phyloP scores from a whole-genome alignment of 78 protist species.

The Chrysochromulina parva region DNA sequence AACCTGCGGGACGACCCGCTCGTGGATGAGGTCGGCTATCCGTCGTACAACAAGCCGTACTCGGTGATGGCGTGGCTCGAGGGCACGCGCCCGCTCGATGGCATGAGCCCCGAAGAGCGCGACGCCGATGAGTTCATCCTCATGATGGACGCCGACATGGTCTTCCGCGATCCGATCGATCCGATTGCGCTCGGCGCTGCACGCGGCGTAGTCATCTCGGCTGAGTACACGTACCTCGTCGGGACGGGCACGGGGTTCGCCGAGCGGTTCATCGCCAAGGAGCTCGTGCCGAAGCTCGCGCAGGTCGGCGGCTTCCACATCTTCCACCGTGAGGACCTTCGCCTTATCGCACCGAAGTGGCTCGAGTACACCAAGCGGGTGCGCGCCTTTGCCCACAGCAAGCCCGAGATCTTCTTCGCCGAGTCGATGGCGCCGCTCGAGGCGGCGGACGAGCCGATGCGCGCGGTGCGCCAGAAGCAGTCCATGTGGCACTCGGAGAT shows the following conservation, averaged over 20 bases:
- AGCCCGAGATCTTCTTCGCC: neutral
- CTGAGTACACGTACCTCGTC: constrained; percentile 25
- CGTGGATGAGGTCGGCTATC: constrained; percentile 18
- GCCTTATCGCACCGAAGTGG: neutral
- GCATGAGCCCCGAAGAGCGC: too few relatives aligned
- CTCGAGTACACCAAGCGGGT: constrained; percentile 4
- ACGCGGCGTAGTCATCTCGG: neutral
- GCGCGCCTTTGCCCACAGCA: neutral
- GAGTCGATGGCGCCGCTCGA: neutral
- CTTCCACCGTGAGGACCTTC: constrained; percentile 7
- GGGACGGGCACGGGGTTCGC: neutral
- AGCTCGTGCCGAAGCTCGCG: neutral
- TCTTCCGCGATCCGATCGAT: neutral
- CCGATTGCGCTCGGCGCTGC: neutral
- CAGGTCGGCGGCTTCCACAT: constrained; percentile 26
- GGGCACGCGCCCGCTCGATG: too few relatives aligned
- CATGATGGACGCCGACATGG: constrained; percentile 13
- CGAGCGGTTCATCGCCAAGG: neutral
- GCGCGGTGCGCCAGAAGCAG: neutral
- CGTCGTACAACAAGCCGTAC: constrained; percentile 19
- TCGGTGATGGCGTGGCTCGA: neutral
- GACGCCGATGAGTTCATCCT: neutral
- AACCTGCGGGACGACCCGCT: constrained; percentile 11
- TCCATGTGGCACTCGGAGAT: neutral
- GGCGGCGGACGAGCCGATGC: too few relatives aligned